A percentile compares a stretch with the other conserved stretches of the same genome.
These are phyloP conservation scores for Castanopsis chinensis DNA, from an alignment of 306 rosid genomes.

Conservation along the genomic window DNA sequence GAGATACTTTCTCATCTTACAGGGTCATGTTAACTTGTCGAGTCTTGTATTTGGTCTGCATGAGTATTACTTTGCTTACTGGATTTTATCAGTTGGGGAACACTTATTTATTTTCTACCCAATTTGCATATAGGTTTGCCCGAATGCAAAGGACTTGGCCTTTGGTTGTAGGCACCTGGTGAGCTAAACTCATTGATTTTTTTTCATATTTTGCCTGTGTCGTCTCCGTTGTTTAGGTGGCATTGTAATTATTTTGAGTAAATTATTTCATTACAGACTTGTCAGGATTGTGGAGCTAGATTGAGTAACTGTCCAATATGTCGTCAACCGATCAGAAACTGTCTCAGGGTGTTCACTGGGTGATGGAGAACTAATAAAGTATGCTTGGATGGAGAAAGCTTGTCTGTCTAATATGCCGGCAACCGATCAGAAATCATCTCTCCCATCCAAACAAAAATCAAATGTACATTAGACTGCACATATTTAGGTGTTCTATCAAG, in stretches of 20 bases:
- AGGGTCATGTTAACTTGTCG: neutral
- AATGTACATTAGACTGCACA: too few species aligned
- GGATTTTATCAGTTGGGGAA: neutral
- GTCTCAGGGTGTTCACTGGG: conserved; percentile 70
- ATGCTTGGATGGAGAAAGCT: too few species aligned
- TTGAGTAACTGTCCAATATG: conserved; percentile 74
- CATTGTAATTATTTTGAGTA: neutral
- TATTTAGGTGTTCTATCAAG: too few species aligned
- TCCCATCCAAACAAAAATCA: too few species aligned
- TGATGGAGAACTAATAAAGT: conserved; percentile 18
- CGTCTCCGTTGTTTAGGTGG: neutral
- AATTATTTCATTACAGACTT: conserved; percentile 46
- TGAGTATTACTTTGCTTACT: neutral
- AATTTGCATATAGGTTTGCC: conserved; percentile 53
- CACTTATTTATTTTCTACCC: neutral
- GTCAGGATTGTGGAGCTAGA: conserved; percentile 76
- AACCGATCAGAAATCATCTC: too few species aligned
- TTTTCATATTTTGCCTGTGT: neutral
- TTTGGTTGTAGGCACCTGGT: conserved; percentile 94
- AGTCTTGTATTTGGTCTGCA: neutral
- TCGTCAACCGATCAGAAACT: conserved; percentile 14
- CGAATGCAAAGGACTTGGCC: conserved; percentile 70
- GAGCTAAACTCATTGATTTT: conserved; percentile 23
- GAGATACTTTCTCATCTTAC: too few species aligned
- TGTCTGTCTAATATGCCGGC: too few species aligned